Base-by-base conservation (phyloP, 345 rosid genomes). In the Psidium friedrichsthalianum region DNA sequence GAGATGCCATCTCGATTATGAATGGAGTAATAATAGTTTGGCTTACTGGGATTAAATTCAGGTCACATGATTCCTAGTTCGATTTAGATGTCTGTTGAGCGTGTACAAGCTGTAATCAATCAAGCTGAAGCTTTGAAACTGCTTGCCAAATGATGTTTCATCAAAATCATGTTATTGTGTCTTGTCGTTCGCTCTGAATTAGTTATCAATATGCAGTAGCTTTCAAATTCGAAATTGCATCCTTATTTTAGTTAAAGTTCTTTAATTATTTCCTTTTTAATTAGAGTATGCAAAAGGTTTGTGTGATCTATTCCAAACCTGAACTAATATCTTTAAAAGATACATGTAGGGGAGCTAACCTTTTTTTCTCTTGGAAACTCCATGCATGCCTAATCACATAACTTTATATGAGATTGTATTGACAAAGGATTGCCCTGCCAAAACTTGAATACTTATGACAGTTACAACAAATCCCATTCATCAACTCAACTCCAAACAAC, bases 141-240 rank as follows among this genome's bases (percentile, higher is more conserved):
- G 6, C 32, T 69, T 69, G 13, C 10, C 2, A 0, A 1, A 5
- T 0, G 47, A 8, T 24, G 18, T 69, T 36, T 18, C 10, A 47
- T 36, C 8, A 36, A 32, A 2, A 36, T 2, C 25, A 10, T 32
- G 8, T 15, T 0, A 29, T 0, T 9, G 1, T n/a, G 1, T 29
- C 24, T 64, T 64, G 2, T 64, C 32, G 11, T 32, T 64, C 0
- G 13, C 0, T 2, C 1, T 18, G 4, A 3, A 32, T 32, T 32
- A 4, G 20, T 55, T 7, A 18, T 54, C 3, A 18, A 54, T 3
- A 54, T 18, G 54, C 18, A 54, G 56, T 20, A 54, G 56, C 24
- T 32, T 18, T 64, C 44, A 18, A 32, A 16, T 32, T 64, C 24
- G 16, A 20, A 16, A 64, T 32, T 8, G 78, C 44, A n/a, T 32